phyloP scores from a whole-genome alignment of 805 yeast species.

The Wickerhamiella bombiphila region DNA sequence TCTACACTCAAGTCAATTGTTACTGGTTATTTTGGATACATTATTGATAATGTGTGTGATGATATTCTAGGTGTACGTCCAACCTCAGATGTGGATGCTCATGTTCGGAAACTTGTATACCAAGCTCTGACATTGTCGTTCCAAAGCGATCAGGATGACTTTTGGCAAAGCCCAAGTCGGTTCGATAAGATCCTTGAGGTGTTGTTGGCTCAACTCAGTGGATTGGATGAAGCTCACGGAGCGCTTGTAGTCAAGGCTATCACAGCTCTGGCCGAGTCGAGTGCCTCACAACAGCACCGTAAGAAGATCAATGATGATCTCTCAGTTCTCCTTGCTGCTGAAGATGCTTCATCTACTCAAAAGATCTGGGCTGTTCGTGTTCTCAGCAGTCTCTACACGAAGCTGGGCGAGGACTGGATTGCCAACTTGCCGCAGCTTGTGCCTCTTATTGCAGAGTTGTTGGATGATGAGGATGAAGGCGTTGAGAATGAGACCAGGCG shows the following conservation, averaged over 20 bases:
- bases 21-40: conserved; percentile 74
- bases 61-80: conserved; percentile 32
- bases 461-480: conserved; percentile 90
- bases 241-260: conserved; percentile 68
- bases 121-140: conserved; percentile 67
- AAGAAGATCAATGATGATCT: conserved; percentile 53
- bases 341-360: conserved; percentile 42
- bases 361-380: conserved; percentile 71
- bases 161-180: conserved; percentile 81
- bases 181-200: conserved; percentile 56
- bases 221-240: conserved; percentile 56
- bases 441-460: conserved; percentile 85
- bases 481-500: conserved; percentile 85
- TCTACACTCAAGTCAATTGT: conserved; percentile 73
- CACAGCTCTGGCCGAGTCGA: conserved; percentile 56
- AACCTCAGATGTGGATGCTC: conserved; percentile 26
- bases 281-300: conserved; percentile 45
- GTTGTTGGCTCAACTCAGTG: conserved; percentile 46
- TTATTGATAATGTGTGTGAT: conserved; percentile 53
- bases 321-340: conserved; percentile 47
- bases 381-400: conserved; percentile 68
- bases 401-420: conserved; percentile 92
- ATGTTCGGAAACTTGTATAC: conserved; percentile 50
- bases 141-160: conserved; percentile 82
- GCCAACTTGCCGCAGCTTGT: conserved; percentile 82